These are phyloP conservation scores for Eucalyptus sp. DNA, from an alignment of 345 rosid genomes.

Conservation along the genomic window DNA sequence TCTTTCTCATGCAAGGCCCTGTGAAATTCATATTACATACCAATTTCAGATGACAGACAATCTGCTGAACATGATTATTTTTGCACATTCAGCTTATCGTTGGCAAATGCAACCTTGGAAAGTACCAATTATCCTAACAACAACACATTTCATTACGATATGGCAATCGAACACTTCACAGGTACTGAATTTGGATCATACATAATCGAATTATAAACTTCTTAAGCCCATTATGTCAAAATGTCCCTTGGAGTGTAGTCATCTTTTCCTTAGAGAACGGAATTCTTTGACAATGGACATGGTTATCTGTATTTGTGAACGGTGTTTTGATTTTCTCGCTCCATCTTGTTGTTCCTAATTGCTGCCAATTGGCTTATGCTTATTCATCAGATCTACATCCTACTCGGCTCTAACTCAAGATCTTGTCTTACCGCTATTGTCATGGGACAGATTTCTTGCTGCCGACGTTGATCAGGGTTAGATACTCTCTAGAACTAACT, in stretches of 20 bases:
- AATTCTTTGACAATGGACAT: not conserved
- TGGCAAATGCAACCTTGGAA: not conserved
- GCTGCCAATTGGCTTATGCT: too few relatives aligned
- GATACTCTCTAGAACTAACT: not conserved
- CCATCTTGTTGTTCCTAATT: not conserved
- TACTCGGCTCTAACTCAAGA: not conserved
- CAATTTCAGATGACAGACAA: not conserved
- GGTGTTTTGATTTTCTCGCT: not conserved
- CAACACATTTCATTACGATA: not conserved
- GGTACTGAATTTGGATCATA: not conserved
- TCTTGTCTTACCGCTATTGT: not conserved
- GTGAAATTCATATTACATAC: not conserved
- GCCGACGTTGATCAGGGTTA: not conserved
- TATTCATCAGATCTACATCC: not conserved
- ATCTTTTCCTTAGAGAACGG: not conserved
- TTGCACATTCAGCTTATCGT: not conserved
- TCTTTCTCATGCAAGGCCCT: conserved; percentile 8
- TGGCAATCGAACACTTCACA: not conserved
- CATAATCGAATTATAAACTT: not conserved
- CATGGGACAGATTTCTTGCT: not conserved
- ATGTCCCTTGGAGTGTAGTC: not conserved
- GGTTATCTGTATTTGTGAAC: not conserved
- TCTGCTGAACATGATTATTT: not conserved
- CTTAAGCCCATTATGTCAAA: not conserved
- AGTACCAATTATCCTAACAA: not conserved